A percentile compares a stretch with the other conserved stretches of the same genome.
These are phyloP conservation scores for Nothomitra cinnamomea DNA, from an alignment of 2,329 filamentous ascomycete genomes.

Conservation along the genomic window DNA sequence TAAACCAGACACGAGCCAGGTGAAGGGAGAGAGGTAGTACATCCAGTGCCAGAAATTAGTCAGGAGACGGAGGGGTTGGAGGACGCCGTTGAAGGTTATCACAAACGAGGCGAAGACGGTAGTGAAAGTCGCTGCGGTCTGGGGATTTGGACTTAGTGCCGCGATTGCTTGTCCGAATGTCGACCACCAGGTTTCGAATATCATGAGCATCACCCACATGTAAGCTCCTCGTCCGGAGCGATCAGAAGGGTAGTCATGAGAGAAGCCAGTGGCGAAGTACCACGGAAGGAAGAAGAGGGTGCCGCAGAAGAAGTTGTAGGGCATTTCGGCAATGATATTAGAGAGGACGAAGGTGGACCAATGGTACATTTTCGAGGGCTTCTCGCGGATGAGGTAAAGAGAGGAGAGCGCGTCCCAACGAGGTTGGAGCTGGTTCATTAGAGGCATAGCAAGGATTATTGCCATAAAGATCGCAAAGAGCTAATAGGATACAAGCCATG, in stretches of 20 bases:
- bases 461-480: conserved; percentile 41
- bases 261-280: conserved; percentile 39
- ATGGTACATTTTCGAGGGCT: conserved; percentile 61
- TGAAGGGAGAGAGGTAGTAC: conserved; percentile 52
- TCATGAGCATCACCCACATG: conserved; percentile 44
- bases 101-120: conserved; percentile 51
- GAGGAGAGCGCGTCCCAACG: conserved; percentile 47
- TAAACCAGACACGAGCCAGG: conserved; percentile 47
- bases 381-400: conserved; percentile 55
- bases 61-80: conserved; percentile 48
- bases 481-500: neutral
- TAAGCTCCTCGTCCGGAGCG: conserved; percentile 25
- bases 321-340: conserved; percentile 50
- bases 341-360: conserved; percentile 55
- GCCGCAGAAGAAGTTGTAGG: conserved; percentile 48
- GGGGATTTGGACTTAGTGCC: conserved; percentile 46
- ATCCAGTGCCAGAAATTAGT: conserved; percentile 52
- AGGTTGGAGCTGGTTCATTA: conserved; percentile 65
- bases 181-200: conserved; percentile 50
- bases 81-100: conserved; percentile 56
- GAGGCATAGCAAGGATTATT: conserved; percentile 53
- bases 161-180: conserved; percentile 52
- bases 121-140: conserved; percentile 48
- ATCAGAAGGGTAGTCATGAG: conserved; percentile 36
- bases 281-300: conserved; percentile 29